Base-by-base conservation (phyloP, 2,329 filamentous ascomycete genomes). In the Periconia digitata region DNA sequence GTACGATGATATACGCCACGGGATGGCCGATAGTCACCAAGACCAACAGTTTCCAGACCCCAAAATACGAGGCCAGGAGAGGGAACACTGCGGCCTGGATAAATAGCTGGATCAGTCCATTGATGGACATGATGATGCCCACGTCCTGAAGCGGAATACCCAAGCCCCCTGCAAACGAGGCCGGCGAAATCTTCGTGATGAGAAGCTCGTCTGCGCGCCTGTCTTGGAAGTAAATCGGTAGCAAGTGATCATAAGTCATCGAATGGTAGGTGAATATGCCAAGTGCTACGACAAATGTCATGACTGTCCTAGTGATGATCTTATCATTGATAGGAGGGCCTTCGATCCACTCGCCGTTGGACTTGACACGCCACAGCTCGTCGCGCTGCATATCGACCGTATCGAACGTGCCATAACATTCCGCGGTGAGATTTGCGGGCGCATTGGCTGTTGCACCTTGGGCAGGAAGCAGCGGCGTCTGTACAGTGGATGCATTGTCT, bases 231-330 rank as follows among this genome's bases (percentile, higher is more conserved):
- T 96, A 96, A 50, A 96, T 96, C 7, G 92, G 92, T 45, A 96
- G 79, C 1, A 96, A 80, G 67, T 95, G 89, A 64, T 96, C 92
- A 72, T 90, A 96, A 0, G 88, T 91, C 91, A 96, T 96, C 61
- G 87, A 90, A 72, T 96, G 92, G 68, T 95, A 95, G 4, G 90
- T 94, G 74, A 95, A 96, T 54, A 96, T 89, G 38, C 87, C 89
- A 40, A 96, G 75, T 1, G 92, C 87, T n/a, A 90, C 64, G 34
- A 94, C 84, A 44, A 96, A 82, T 70, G 88, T 85, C 56, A 89
- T 76, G 51, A 96, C 85, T 35, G 81, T 82, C 70, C 74, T 78
- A 2, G 80, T 85, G 58, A 86, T 83, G 43, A 80, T 77, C 50
- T 76, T 77, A 22, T 73, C 64, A 13, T 67, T 66, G 3, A 52